Evolutionary conservation across 331 rosid genomes (phyloP), one percentile per base, ranked within the genome.

Genomic region (Quercus lobata): DNA sequence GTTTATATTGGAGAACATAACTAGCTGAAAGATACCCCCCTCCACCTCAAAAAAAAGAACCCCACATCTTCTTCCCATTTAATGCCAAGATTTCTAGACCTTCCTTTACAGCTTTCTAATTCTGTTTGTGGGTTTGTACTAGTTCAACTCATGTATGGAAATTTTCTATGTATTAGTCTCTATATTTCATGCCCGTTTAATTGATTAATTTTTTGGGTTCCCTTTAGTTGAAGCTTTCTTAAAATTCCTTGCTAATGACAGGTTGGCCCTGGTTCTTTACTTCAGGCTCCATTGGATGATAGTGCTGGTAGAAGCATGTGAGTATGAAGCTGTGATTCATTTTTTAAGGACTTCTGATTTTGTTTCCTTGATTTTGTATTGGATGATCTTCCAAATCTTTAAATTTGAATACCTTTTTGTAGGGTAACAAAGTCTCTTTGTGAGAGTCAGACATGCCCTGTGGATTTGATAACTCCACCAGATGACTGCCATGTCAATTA

Each of bases 401-500:
- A 69, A 75, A 75, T 78, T 44, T 82, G 68, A 80, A 83, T 78
- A 71, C 61, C 57, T 74, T 79, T 69, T 74, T 87, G 84, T 76
- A 96, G 99, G 96, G 91, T 93, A 76, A 93, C 98, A 66, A 86
- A 87, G 53, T 83, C 88, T 68, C 94, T 96, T 52, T 96, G 99
- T 57, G 92, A 93, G 74, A 83, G 93, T 76, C 90, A 86, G 83
- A 83, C 85, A 77, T 96, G 99, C 84, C 99, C 99, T 1, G 76
- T 83, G 75, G 98, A 96, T 89, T 85, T 96, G 86, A 90, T 96
- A 76, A 91, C 98, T 76, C 99, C 99, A 44, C 99, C 99, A 65
- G 99, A 96, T n/a, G 99, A 96, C 77, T 96, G 99, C 87, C 99
- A 96, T 88, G 96, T 93, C 82, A 96, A 96, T 78, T 91, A 93